Conservation (phyloP, 805 yeast genomes). For the Wickerhamiella azymoides region DNA sequence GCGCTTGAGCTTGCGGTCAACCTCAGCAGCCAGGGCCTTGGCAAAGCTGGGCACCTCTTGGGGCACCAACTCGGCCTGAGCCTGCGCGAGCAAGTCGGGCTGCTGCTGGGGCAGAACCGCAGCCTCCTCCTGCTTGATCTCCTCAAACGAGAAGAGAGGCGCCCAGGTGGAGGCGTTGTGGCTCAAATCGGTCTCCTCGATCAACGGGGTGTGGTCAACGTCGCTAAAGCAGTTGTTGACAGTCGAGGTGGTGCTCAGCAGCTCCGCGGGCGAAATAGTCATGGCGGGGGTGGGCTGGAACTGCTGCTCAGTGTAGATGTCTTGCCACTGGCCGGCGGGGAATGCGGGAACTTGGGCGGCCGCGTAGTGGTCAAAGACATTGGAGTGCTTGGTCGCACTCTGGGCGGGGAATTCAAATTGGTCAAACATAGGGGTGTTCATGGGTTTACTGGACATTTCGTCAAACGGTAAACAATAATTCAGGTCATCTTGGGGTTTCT, state of each 20-base stretch:
- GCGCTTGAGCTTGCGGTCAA: conserved; percentile 9
- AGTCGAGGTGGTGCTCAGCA: conserved; percentile 10
- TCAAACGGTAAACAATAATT: background rate
- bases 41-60: conserved; percentile 6
- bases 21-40: conserved; percentile 10
- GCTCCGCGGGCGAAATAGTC: conserved; percentile 17
- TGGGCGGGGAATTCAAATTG: conserved; percentile 6
- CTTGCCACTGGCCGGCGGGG: conserved; percentile 4
- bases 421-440: conserved; percentile 5
- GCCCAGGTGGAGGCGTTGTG: conserved; percentile 21
- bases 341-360: conserved; percentile 18
- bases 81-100: background rate
- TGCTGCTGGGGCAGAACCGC: background rate
- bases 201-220: conserved; percentile 21
- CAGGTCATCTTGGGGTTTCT: background rate
- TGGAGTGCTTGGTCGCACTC: conserved; percentile 18
- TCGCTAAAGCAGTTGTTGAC: conserved; percentile 14
- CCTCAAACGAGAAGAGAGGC: conserved; percentile 23
- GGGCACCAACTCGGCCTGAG: background rate
- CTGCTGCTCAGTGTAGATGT: conserved; percentile 8
- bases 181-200: conserved; percentile 21
- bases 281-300: conserved; percentile 9
- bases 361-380: conserved; percentile 24
- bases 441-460: background rate
- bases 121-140: conserved; percentile 7